Base-by-base conservation (phyloP, 495 filamentous ascomycete genomes). In the Tetracladium setigerum region DNA sequence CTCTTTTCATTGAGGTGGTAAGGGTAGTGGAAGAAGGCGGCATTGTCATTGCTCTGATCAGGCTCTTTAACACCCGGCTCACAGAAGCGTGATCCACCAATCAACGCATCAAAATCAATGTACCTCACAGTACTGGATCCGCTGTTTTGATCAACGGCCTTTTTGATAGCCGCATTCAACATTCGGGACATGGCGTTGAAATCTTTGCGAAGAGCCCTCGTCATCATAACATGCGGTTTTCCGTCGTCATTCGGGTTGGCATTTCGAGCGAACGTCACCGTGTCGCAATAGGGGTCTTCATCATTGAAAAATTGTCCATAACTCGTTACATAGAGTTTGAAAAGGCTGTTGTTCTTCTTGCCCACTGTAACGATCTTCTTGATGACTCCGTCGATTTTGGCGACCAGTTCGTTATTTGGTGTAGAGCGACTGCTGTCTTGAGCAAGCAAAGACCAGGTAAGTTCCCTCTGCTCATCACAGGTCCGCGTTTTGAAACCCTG, bases 171-270 rank as follows among this genome's bases (percentile, higher is more conserved):
- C 4, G 30, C 2, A 14, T 53, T 53, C 7, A 53, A 30, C 5
- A 17, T 30, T 4, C 34, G 9, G 19, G 22, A 50, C 50, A 53
- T 53, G 12, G 18, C 13, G 39, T 53, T 53, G 24, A 35, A 53
- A 8, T 53, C 50, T 17, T 41, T 10, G 12, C 50, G 46, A 5
- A 53, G 10, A 11, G 19, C 44, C 32, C 10, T 36, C 13, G 50
- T 50, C 46, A 53, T 43, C 22, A 38, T 18, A 31, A 13, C 44
- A 27, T 53, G 50, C 14, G 42, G 8, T 17, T 53, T 50, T 13
- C 50, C 47, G 30, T 53, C 50, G 11, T 36, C 27, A 7, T 24
- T 30, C 14, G 50, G 50, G 38, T 53, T 53, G n/a, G 50, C 50
- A 24, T 27, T 49, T 13, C 50, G 2, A 2, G 50, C 50, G 35